These are phyloP conservation scores for Cetradonia linearis DNA, from an alignment of 495 filamentous ascomycete genomes.

Conservation along the genomic window DNA sequence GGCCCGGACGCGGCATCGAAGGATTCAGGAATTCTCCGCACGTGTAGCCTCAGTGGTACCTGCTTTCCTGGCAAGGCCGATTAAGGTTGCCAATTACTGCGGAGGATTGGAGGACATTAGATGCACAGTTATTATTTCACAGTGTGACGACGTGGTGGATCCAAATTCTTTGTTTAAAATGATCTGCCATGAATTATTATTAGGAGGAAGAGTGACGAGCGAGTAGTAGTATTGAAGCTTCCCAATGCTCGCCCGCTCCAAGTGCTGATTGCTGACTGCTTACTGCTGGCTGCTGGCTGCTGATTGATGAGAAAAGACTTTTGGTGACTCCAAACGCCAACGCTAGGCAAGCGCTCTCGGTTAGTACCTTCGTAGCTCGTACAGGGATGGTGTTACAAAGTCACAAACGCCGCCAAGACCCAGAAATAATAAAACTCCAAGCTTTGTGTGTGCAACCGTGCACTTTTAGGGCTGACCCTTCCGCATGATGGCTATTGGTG, in stretches of 20 bases:
- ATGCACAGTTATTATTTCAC: not conserved
- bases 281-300: not conserved
- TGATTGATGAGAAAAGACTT: conserved; percentile 7
- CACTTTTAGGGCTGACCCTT: not conserved
- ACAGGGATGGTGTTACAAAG: conserved; percentile 11
- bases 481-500: not conserved
- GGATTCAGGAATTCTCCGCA: not conserved
- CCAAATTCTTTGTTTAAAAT: not conserved
- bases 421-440: not conserved
- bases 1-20: not conserved
- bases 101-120: not conserved
- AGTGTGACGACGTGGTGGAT: not conserved
- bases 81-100: not conserved
- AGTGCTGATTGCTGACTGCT: not conserved
- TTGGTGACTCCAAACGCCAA: conserved; percentile 16
- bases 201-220: not conserved
- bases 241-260: not conserved
- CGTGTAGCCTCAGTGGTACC: conserved; percentile 6
- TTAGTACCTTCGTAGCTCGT: conserved; percentile 5
- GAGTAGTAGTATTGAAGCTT: not conserved
- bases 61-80: not conserved
- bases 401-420: not conserved
- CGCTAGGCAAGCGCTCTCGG: conserved; percentile 13
- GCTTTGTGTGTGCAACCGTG: conserved; percentile 6
- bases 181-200: not conserved